Conservation (phyloP, 176 grass and related monocot species). For the Hyparrhenia diplandra region DNA sequence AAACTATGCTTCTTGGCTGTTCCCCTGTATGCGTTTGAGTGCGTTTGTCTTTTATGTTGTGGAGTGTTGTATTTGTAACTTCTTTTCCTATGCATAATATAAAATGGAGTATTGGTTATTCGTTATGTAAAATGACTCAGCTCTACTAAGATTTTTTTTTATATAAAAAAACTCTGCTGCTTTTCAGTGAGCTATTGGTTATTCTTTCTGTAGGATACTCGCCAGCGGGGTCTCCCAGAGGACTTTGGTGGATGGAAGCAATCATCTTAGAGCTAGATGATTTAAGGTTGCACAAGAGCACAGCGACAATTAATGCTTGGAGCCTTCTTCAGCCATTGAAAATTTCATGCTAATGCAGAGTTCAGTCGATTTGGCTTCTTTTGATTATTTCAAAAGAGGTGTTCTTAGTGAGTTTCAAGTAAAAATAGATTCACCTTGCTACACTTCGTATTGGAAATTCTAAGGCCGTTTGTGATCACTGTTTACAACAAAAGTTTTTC, state of each 20-base stretch:
- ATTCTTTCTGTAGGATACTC: slow-evolving; percentile 43
- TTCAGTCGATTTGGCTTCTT: background rate
- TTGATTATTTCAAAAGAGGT: background rate
- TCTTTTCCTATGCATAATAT: background rate
- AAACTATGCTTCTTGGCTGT: background rate
- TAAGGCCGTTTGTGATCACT: background rate
- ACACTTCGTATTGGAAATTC: slow-evolving; percentile 1
- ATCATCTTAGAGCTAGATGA: slow-evolving; percentile 27
- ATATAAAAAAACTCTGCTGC: background rate
- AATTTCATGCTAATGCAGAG: slow-evolving; percentile 4
- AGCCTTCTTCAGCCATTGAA: background rate
- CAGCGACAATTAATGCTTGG: background rate
- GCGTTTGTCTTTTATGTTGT: background rate
- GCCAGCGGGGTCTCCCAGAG: slow-evolving; percentile 32
- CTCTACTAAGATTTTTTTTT: background rate
- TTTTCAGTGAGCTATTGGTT: background rate
- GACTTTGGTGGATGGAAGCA: slow-evolving; percentile 62
- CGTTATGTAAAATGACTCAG: background rate
- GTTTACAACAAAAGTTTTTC: background rate
- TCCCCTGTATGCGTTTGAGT: background rate
- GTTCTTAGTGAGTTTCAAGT: background rate
- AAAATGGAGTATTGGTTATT: background rate
- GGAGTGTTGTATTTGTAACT: background rate
- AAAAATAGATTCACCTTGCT: background rate
- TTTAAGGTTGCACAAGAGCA: background rate